These are phyloP conservation scores for Fusarium duplospermum DNA, from an alignment of 2,329 filamentous ascomycete species.

Conservation along the genomic window DNA sequence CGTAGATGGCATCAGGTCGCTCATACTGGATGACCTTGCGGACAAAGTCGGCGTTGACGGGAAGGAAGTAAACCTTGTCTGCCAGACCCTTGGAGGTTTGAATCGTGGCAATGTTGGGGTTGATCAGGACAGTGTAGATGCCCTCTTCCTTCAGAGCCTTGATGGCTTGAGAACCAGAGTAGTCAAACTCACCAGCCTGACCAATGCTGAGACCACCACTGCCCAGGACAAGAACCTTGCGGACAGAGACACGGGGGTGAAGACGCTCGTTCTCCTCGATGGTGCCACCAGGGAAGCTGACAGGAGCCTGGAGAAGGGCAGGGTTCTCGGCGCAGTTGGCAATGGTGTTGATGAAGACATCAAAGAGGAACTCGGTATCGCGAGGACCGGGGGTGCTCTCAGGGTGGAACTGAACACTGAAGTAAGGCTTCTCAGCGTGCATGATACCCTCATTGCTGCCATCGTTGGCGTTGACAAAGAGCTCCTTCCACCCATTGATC, in stretches of 20 bases:
- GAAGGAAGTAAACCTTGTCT: slow-evolving; percentile 98
- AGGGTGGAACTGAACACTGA: slow-evolving; percentile 99
- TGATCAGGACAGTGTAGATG: slow-evolving; percentile 98
- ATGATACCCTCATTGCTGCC: slow-evolving; percentile 98
- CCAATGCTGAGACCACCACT: slow-evolving; percentile 97
- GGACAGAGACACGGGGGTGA: slow-evolving; percentile 84
- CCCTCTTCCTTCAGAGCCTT: slow-evolving; percentile 98
- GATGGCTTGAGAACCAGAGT: slow-evolving; percentile 97
- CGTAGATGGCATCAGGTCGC: slow-evolving; percentile 94
- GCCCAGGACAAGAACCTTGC: slow-evolving; percentile 94
- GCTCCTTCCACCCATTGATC: slow-evolving; percentile 85
- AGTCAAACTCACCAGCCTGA: slow-evolving; percentile 98
- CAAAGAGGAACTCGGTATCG: slow-evolving; percentile 96
- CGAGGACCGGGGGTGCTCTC: slow-evolving; percentile 95
- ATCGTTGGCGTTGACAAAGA: slow-evolving; percentile 98
- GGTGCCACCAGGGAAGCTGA: slow-evolving; percentile 88
- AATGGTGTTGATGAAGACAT: slow-evolving; percentile 93
- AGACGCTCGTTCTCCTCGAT: slow-evolving; percentile 80
- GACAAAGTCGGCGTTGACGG: slow-evolving; percentile 96
- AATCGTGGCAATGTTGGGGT: slow-evolving; percentile 98
- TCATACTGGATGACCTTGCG: slow-evolving; percentile 97
- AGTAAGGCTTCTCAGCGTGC: slow-evolving; percentile 86
- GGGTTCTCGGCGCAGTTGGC: slow-evolving; percentile 75
- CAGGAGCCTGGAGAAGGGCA: slow-evolving; percentile 75
- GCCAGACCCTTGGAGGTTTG: slow-evolving; percentile 98